Percentiles rank a stretch among this genome's conserved stretches.
phyloP scores from a whole-genome alignment of 2,329 filamentous ascomycete species.

The Penicillium crustosum region DNA sequence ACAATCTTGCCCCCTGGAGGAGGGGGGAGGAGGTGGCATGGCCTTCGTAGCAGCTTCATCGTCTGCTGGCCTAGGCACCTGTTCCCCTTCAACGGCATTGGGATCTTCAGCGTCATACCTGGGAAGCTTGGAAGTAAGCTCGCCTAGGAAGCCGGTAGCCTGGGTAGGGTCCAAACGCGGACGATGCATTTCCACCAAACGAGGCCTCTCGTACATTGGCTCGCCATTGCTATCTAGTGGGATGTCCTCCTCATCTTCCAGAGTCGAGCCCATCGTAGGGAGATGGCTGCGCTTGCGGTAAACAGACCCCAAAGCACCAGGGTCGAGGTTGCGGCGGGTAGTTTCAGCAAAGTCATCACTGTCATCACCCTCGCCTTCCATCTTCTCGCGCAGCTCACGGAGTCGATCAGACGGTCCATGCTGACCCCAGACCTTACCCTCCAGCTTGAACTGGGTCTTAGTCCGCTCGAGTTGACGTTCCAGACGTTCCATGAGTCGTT shows the following conservation, averaged over 20 bases:
- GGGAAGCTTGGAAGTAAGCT: conserved; percentile 74
- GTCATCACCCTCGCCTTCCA: conserved; percentile 68
- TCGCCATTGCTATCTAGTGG: conserved; percentile 58
- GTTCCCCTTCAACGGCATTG: conserved; percentile 13
- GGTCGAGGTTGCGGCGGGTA: conserved; percentile 64
- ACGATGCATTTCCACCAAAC: conserved; percentile 70
- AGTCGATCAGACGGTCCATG: conserved; percentile 87
- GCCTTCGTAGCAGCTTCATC: conserved; percentile 12
- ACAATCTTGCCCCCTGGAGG: conserved; percentile 13
- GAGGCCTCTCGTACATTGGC: conserved; percentile 73
- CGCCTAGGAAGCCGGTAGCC: conserved; percentile 65
- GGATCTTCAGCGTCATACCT: conserved; percentile 61
- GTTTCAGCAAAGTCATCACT: conserved; percentile 53
- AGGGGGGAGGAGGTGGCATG: conserved; percentile 20
- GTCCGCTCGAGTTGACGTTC: conserved; percentile 95
- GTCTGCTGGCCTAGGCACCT: conserved; percentile 8
- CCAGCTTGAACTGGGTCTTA: conserved; percentile 96
- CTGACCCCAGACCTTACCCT: conserved; percentile 87
- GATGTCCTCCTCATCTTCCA: conserved; percentile 38
- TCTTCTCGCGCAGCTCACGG: conserved; percentile 87
- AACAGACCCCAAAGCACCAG: conserved; percentile 72
- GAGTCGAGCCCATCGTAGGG: conserved; percentile 39
- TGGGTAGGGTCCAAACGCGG: conserved; percentile 64
- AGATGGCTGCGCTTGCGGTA: conserved; percentile 55
- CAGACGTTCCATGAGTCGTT: conserved; percentile 86